These are phyloP conservation scores for Brassica juncea DNA, from an alignment of 345 rosid genomes.

Conservation along the genomic window DNA sequence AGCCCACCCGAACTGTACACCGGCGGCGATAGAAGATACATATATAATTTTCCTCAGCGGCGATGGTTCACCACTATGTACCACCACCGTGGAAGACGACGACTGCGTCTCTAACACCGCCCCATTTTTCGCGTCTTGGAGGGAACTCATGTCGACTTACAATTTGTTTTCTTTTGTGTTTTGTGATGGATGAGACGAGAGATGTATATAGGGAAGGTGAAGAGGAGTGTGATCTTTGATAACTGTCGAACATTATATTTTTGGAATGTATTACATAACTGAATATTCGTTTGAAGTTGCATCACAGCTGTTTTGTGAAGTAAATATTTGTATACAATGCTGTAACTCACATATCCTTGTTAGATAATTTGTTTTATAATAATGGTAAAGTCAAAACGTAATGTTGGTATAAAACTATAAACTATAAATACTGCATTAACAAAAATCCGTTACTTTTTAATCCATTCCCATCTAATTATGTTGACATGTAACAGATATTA, in stretches of 20 bases:
- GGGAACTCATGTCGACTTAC: neutral
- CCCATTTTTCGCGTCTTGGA: neutral
- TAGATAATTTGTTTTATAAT: neutral
- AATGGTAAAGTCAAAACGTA: constrained; percentile 9
- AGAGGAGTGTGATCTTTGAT: neutral
- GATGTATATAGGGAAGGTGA: neutral
- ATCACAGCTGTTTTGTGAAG: neutral
- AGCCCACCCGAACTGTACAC: constrained; percentile 92
- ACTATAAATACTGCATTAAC: neutral
- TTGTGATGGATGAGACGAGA: neutral
- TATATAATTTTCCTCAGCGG: constrained; percentile 51
- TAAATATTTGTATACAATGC: neutral
- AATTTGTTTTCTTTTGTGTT: neutral
- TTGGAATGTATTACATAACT: neutral
- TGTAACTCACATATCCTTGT: neutral
- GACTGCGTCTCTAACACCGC: neutral
- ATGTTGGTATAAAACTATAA: neutral
- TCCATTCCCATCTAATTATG: neutral
- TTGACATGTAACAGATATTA: neutral
- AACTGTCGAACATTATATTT: neutral
- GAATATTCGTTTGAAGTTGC: neutral
- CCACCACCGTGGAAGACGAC: neutral
- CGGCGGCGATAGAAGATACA: constrained; percentile 83
- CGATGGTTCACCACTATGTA: neutral
- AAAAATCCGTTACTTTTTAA: neutral